phyloP scores from a whole-genome alignment of 2,329 filamentous ascomycete genomes.

The Ascocoryne sarcoides region DNA sequence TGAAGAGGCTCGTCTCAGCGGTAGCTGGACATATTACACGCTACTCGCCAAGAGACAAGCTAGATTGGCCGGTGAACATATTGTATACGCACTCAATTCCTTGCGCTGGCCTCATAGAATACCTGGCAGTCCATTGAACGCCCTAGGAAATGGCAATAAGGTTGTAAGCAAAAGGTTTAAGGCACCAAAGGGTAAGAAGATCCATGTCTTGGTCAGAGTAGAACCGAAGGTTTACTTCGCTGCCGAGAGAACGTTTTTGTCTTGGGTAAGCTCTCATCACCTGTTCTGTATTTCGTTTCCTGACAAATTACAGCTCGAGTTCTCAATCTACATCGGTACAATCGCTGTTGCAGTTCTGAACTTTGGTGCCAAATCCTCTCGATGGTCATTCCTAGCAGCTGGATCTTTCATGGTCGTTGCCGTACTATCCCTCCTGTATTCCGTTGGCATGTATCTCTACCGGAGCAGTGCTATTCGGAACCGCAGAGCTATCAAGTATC shows the following conservation, averaged over 20 bases:
- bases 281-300: neutral
- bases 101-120: conserved; percentile 9
- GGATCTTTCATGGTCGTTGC: conserved; percentile 79
- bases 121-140: conserved; percentile 35
- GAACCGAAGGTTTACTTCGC: conserved; percentile 98
- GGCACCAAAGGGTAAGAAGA: conserved; percentile 77
- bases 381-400: conserved; percentile 56
- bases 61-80: conserved; percentile 13
- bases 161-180: conserved; percentile 54
- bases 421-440: conserved; percentile 70
- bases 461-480: conserved; percentile 77
- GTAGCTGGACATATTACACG: conserved; percentile 67
- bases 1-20: conserved; percentile 67
- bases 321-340: conserved; percentile 85
- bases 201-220: conserved; percentile 90
- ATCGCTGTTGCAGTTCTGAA: conserved; percentile 80
- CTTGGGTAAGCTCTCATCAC: conserved; percentile 56
- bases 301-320: conserved; percentile 61
- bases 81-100: conserved; percentile 9
- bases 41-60: conserved; percentile 41
- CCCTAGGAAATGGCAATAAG: conserved; percentile 42
- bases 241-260: conserved; percentile 88
- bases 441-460: conserved; percentile 77
- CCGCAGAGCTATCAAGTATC: conserved; percentile 78
- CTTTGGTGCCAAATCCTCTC: conserved; percentile 54